These are phyloP conservation scores for Zostera marina DNA, from an alignment of 116 monocot genomes.

Conservation along the genomic window DNA sequence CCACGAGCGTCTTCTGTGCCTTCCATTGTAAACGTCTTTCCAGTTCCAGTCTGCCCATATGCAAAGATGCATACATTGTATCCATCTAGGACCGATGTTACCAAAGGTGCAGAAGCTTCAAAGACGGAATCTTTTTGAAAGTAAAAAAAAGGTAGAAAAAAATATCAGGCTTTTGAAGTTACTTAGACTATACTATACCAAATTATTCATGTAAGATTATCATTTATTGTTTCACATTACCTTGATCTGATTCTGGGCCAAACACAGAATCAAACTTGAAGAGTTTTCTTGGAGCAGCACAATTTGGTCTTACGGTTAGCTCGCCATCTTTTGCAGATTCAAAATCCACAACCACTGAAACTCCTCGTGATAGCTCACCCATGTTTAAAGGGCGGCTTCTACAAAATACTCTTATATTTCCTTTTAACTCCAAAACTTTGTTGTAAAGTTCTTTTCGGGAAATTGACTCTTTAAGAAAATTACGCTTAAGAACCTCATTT, in stretches of 20 bases:
- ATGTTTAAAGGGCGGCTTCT: conserved; percentile 60
- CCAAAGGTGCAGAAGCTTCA: conserved; percentile 57
- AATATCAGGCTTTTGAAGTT: too few species aligned
- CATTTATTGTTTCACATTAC: conserved; percentile 13
- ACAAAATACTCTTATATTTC: conserved; percentile 82
- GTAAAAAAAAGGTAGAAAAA: background rate
- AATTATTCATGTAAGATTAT: too few species aligned
- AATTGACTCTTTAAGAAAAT: conserved; percentile 48
- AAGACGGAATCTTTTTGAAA: conserved; percentile 37
- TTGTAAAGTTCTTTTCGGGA: conserved; percentile 63
- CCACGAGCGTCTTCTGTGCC: conserved; percentile 65
- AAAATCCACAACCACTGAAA: conserved; percentile 50
- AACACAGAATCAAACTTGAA: conserved; percentile 82
- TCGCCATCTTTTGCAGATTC: conserved; percentile 76
- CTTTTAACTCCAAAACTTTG: conserved; percentile 71
- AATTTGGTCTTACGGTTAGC: conserved; percentile 39
- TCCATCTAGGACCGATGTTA: conserved; percentile 74
- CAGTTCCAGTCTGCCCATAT: conserved; percentile 84
- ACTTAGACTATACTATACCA: too few species aligned
- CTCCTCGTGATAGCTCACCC: conserved; percentile 44
- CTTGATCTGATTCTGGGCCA: conserved; percentile 69
- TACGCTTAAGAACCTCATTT: conserved; percentile 30
- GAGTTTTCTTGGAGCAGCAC: conserved; percentile 50
- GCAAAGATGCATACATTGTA: conserved; percentile 95
- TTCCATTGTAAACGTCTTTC: conserved; percentile 95